Evolutionary conservation across 2,329 filamentous ascomycete genomes (phyloP), one percentile per base, ranked within the genome.

Genomic region (Apiospora kogelbergensis): DNA sequence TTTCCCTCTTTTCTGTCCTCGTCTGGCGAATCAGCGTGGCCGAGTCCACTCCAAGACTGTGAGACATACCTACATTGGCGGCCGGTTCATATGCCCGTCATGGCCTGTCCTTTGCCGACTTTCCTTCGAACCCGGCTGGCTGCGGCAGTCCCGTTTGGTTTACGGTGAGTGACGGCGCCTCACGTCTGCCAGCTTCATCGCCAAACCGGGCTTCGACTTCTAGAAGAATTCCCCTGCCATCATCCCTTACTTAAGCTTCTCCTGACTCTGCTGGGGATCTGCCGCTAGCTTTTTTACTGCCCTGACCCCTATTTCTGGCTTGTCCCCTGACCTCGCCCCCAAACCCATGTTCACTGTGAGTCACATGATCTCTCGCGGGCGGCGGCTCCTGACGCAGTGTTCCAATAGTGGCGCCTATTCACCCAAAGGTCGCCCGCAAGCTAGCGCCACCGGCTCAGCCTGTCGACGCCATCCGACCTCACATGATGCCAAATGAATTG

Each of bases 21-120:
- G 10, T 13, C 53, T 37, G 53, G 53, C 53, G 53, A 60, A 60
- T 60, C 30, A 60, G 53, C 53, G 30, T 10, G 17, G 30, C 13
- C 53, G 30, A 37, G 53, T 17, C 53, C 53, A 60, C 53, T n/a
- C 30, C 30, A 15, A 60, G 30, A 26, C 53, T 60, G 53, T 60
- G 53, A 60, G 53, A 60, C 53, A 60, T 60, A 60, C 53, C 37
- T 57, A 57, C 48, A 57, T 57, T 57, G 48, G 48, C 48, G 48
- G 48, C 48, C 20, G 48, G 26, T 57, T 57, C 26, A 57, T 60
- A 60, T 60, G 53, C 30, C 53, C 53, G 53, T 60, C 53, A 60
- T 60, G 53, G 53, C 30, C 53, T 60, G 53, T 57, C 30, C 48
- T 20, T 57, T 33, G 48, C 48, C 48, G 48, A 20, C 24, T 57